Evolutionary conservation across 192 early-diverging fungal genomes (phyloP), one percentile per base, ranked within the genome.

Genomic region (Podila minutissima): DNA sequence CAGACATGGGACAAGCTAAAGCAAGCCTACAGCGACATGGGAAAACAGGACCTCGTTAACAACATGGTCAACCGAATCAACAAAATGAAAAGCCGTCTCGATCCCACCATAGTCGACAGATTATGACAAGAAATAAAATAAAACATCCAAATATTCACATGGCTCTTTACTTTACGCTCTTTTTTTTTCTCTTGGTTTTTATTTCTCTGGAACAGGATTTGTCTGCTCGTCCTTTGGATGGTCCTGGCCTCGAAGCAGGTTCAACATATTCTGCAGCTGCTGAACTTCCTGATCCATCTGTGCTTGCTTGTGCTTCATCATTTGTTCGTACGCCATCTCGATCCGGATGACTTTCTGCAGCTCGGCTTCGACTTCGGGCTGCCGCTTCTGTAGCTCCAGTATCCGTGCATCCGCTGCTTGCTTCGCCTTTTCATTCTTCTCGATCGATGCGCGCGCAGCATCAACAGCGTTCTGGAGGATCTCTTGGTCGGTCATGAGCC

Each of bases 1-100:
- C 33, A 37, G 37, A 81, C 77, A 2, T 73, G 65, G 77, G 32
- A 53, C 5, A 73, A 60, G 38, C 37, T 73, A 11, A 24, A 26
- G 1, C 70, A 81, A 28, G 71, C 72, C 37, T 81, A 69, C 37
- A 50, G 3, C n/a, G 71, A 81, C 48, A 81, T 81, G 77, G 71
- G 77, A 24, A 81, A 69, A 55, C 32, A 51, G 20, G 71, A 81
- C 29, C 72, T 81, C 66, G 66, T 62, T 2, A 71, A 60, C 62
- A 81, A 81, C 37, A 73, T 69, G 65, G 22, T 5, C 24, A 71
- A 68, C 24, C 64, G 75, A 5, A 57, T 61, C 20, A 65, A 67
- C 10, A 79, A 68, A 35, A 64, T 79, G 75, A 63, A 55, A 10
- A 55, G 53, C 11, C 53, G 53, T 22, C 53, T 55, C 11, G 29